Evolutionary conservation across 2,329 filamentous ascomycete genomes (phyloP), one percentile per base, ranked within the genome.

Genomic region (Pestalotiopsis sp.): DNA sequence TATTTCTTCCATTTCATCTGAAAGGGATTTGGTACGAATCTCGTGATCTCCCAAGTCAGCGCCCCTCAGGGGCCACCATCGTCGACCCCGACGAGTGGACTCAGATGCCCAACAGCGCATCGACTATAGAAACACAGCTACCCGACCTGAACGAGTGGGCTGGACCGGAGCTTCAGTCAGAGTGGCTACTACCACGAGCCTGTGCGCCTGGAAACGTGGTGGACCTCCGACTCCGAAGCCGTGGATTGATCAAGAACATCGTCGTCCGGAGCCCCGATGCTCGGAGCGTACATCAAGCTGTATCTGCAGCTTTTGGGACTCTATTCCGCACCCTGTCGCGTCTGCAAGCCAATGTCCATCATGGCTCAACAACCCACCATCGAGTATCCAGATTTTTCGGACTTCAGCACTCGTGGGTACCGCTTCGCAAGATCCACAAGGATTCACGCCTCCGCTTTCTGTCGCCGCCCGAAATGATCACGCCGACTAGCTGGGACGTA

Each of bases 341-440:
- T 67, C 75, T 72, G 71, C 81, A 77, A 57, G 75, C 73, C 59
- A 75, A 76, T 25, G 73, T 76, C 20, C 71, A 75, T 70, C 76
- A 78, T n/a, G 73, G 76, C 7, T 77, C 76, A 3, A 74, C 74
- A 11, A 71, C 78, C 4, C 80, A 81, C 60, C 74, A 75, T n/a
- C 78, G 78, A 59, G 75, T 81, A 12, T 73, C 80, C 4, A 82
- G 82, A 56, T 89, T 86, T 66, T 81, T 90, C 23, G 92, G 90
- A 5, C 83, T 95, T 20, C 85, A 87, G 67, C 90, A 91, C 58
- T 80, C 87, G 0, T 93, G 92, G 86, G 86, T 95, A n/a, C 93
- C 93, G 4, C 82, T 95, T 20, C 88, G 92, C 65, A 95, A 95
- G 77, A 82, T 93, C 2, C 89, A 92, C 76, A 93, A 92, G 75